phyloP scores from a whole-genome alignment of 1,284 basidiomycete genomes.

The Austroboletus rostrupii region DNA sequence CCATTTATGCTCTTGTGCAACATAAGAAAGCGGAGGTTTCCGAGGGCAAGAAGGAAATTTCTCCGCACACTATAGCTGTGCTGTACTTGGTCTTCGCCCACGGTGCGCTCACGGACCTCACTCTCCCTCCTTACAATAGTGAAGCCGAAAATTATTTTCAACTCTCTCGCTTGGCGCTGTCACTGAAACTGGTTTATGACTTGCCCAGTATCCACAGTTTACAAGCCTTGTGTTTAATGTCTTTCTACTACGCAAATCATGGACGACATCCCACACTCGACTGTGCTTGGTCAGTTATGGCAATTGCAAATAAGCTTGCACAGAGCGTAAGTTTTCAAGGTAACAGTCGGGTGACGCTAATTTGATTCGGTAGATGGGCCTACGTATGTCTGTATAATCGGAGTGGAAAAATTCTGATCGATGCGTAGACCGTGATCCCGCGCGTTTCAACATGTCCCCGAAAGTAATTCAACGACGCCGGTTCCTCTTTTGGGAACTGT shows the following conservation, averaged over 20 bases:
- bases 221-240: constrained; percentile 55
- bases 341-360: constrained; percentile 6
- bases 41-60: constrained; percentile 29
- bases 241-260: constrained; percentile 51
- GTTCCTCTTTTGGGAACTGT: constrained; percentile 57
- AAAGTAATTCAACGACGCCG: constrained; percentile 54
- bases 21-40: constrained; percentile 33
- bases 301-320: constrained; percentile 51
- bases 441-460: constrained; percentile 51
- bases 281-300: constrained; percentile 47
- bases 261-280: constrained; percentile 51
- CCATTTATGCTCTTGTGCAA: constrained; percentile 53
- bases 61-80: constrained; percentile 53
- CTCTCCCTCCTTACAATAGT: constrained; percentile 52
- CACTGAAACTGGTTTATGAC: constrained; percentile 58
- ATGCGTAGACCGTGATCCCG: constrained; percentile 55
- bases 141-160: constrained; percentile 62
- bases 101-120: constrained; percentile 61
- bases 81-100: constrained; percentile 57
- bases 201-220: constrained; percentile 59
- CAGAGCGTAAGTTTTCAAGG: constrained; percentile 46
- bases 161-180: constrained; percentile 52
- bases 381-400: constrained; percentile 40
- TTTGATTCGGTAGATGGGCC: constrained; percentile 41
- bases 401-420: constrained; percentile 5